phyloP scores from a whole-genome alignment of 192 early-diverging fungal genomes.

The Linnemannia hyalina region DNA sequence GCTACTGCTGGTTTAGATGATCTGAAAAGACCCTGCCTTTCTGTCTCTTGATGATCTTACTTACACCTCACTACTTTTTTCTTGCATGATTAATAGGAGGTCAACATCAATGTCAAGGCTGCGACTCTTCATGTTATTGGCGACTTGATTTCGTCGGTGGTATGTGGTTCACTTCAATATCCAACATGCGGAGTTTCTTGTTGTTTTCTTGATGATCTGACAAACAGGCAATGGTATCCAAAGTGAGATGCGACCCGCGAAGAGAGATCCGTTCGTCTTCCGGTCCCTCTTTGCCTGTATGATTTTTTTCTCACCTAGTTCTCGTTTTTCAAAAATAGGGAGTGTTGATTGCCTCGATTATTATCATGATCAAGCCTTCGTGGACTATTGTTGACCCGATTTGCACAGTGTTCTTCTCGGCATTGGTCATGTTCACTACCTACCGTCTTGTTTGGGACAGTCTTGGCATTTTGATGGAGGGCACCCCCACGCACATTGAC shows the following conservation, averaged over 20 bases:
- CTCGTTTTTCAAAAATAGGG: constrained; percentile 56
- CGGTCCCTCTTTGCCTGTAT: background rate
- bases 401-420: constrained; percentile 87
- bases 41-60: constrained; percentile 2
- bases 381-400: constrained; percentile 83
- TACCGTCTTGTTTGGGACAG: constrained; percentile 75
- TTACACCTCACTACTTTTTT: background rate
- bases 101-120: constrained; percentile 78
- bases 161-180: constrained; percentile 22
- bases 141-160: constrained; percentile 81
- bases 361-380: constrained; percentile 73
- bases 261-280: background rate
- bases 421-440: constrained; percentile 83
- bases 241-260: background rate
- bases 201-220: background rate
- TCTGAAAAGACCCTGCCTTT: background rate
- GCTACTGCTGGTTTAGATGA: background rate
- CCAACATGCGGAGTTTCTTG: background rate
- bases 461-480: constrained; percentile 84
- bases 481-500: constrained; percentile 65
- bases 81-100: constrained; percentile 41
- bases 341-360: constrained; percentile 80
- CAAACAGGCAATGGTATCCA: background rate
- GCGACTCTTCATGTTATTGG: constrained; percentile 86
- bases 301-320: background rate